phyloP scores from a whole-genome alignment of 345 rosid species.

The Nasturtium officinale region DNA sequence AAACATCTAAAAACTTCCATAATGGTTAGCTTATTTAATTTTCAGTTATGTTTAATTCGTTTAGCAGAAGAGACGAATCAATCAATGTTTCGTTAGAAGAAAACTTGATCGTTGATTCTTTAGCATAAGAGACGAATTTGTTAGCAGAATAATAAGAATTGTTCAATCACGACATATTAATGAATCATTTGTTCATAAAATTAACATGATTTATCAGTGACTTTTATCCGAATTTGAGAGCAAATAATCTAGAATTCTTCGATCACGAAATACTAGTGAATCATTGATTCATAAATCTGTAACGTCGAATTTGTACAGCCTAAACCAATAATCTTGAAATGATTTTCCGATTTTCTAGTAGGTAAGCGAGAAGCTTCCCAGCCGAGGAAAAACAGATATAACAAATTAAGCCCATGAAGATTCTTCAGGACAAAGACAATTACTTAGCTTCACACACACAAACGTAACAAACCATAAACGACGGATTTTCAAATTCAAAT shows the following conservation, averaged over 20 bases:
- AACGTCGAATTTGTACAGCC: background rate
- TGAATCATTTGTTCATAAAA: too few relatives aligned
- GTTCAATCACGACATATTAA: too few relatives aligned
- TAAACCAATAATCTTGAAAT: background rate
- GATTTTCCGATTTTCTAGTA: background rate
- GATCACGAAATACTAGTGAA: background rate
- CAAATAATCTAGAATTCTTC: background rate
- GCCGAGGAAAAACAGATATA: background rate
- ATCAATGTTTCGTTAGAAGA: too few relatives aligned
- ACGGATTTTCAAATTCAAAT: background rate
- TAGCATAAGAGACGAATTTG: too few relatives aligned
- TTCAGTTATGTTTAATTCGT: too few relatives aligned
- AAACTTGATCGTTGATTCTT: too few relatives aligned
- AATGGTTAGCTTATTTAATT: too few relatives aligned
- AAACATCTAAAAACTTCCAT: too few relatives aligned
- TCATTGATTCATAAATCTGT: background rate
- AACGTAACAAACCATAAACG: slow-evolving; percentile 5
- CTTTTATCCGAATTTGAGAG: background rate
- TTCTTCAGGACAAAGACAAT: background rate
- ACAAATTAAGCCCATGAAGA: slow-evolving; percentile 5
- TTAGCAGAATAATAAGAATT: too few relatives aligned
- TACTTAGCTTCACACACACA: slow-evolving; percentile 8
- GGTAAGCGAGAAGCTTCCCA: slow-evolving; percentile 1
- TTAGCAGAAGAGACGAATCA: too few relatives aligned
- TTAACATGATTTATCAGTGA: too few relatives aligned